These are phyloP conservation scores for Hymenochaete sp. DNA, from an alignment of 1,284 basidiomycete species.

Conservation along the genomic window DNA sequence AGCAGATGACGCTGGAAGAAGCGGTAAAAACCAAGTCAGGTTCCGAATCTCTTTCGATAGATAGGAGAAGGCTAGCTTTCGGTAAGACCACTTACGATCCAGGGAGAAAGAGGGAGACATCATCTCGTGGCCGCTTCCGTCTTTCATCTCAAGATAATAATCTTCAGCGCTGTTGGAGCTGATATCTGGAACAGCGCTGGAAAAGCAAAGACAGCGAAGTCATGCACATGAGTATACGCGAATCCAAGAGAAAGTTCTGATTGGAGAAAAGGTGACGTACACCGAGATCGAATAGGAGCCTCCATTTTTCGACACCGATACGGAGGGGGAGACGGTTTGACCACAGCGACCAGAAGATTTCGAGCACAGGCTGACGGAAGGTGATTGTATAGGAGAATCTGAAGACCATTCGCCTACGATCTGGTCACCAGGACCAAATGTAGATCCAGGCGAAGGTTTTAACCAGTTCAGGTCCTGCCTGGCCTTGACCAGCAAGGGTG, in stretches of 20 bases:
- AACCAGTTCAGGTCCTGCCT: conserved; percentile 5
- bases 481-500: background rate
- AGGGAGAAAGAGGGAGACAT: conserved; percentile 36
- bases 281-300: conserved; percentile 27
- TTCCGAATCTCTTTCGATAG: conserved; percentile 12
- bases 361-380: conserved; percentile 13
- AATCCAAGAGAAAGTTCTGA: background rate
- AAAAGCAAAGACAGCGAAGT: background rate
- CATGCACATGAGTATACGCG: too few relatives aligned
- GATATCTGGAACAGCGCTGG: conserved; percentile 30
- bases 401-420: conserved; percentile 14
- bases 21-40: conserved; percentile 2
- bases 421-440: conserved; percentile 10
- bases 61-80: background rate
- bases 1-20: background rate
- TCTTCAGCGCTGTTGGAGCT: conserved; percentile 21
- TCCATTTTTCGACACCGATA: conserved; percentile 30
- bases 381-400: conserved; percentile 8
- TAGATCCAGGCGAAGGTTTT: conserved; percentile 9
- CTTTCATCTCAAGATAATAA: conserved; percentile 34
- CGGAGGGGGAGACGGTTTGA: conserved; percentile 28
- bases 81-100: conserved; percentile 27
- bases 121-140: conserved; percentile 30
- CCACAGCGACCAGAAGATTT: background rate
- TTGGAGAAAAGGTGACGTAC: conserved; percentile 19